These are phyloP conservation scores for Arabis alpina DNA, from an alignment of 345 rosid genomes.

Conservation along the genomic window DNA sequence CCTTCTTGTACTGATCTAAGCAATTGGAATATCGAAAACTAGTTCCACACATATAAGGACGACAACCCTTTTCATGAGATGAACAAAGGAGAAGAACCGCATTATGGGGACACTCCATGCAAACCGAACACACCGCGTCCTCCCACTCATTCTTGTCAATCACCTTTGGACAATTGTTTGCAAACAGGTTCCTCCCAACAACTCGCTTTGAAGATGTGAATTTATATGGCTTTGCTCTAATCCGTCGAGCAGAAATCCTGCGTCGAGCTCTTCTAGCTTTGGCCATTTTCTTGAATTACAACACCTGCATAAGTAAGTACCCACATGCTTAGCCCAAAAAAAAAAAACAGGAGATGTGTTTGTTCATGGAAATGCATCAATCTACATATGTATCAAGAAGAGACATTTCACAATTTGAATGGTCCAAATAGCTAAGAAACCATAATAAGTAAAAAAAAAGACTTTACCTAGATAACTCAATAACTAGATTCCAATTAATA, in stretches of 20 bases:
- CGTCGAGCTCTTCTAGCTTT: conserved; percentile 24
- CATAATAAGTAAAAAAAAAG: neutral
- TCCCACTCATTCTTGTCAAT: conserved; percentile 27
- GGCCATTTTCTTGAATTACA: conserved; percentile 1
- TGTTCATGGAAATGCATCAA: no score
- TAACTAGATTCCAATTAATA: neutral
- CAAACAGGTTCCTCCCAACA: neutral
- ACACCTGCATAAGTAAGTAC: conserved; percentile 7
- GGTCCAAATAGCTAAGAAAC: neutral
- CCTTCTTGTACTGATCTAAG: conserved; percentile 31
- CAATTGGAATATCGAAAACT: conserved; percentile 30
- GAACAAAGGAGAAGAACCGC: conserved; percentile 36
- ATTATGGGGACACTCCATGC: conserved; percentile 34
- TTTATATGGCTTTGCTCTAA: conserved; percentile 26
- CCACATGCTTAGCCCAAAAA: neutral
- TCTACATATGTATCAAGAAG: neutral
- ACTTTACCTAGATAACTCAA: neutral
- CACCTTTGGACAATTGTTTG: conserved; percentile 2
- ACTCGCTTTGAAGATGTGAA: conserved; percentile 23
- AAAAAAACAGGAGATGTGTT: neutral
- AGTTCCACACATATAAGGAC: conserved; percentile 32
- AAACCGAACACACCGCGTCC: conserved; percentile 5
- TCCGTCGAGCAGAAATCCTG: conserved; percentile 23
- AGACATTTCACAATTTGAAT: neutral
- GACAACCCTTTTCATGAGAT: conserved; percentile 31